Base-by-base conservation (phyloP, 2,329 filamentous ascomycete genomes). In the Ambrosiella beaveri region DNA sequence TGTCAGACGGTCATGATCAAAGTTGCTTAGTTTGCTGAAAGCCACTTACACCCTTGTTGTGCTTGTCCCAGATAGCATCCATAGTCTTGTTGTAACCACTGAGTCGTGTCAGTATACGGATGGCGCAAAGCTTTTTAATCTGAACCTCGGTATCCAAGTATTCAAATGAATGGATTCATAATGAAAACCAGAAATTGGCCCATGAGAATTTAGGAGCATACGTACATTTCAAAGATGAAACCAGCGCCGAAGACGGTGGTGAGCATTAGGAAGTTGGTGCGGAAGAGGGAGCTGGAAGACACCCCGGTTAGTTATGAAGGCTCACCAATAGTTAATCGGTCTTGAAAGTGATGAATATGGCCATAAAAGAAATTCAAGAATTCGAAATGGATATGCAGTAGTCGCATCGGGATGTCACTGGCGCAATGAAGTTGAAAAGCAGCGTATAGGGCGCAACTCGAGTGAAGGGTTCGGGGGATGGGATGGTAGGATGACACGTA, bases 201-300 rank as follows among this genome's bases (percentile, higher is more conserved):
- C 5, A 4, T 12, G 39, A 49, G 45, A 49, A 15, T 19, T n/a
- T 49, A 19, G 11, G 8, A 37, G 2, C 38, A 5, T 63, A 74
- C 87, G 69, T 81, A 98, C 93, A 98, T 79, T 77, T 97, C 88
- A 70, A 95, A 89, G 63, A 79, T 87, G 69, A 98, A 98, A 64
- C 90, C 91, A 64, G 82, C 79, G 65, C 76, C 80, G 71, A 98
- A 98, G 69, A 98, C 86, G 63, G 82, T 79, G 64, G 81, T 84
- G 67, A 98, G 77, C 81, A 95, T 95, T 70, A 85, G 77, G 66
- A 79, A 85, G 78, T 98, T 98, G 70, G 80, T 84, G 72, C 85
- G 84, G 78, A 97, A 84, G 65, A 97, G 68, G 68, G 81, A 73
- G 77, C 93, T 97, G 73, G 64, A 62, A 19, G 45, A 37, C 13